Percentiles rank a stretch among this genome's conserved stretches.
Conservation (phyloP, 2,329 filamentous ascomycete species). For the Aspergillus eucalypticola region DNA sequence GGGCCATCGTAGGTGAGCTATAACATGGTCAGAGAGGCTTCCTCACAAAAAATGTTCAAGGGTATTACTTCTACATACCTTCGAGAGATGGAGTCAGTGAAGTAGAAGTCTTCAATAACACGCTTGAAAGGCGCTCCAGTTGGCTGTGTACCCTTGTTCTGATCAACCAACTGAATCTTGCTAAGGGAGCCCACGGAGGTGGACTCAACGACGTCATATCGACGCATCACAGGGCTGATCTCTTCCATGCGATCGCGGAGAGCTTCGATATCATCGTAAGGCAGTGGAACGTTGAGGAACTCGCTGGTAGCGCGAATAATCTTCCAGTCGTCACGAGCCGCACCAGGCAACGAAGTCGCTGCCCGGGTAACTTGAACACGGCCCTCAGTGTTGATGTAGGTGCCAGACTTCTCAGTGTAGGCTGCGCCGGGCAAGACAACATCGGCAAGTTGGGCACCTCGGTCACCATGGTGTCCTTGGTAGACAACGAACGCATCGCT, state of each 20-base stretch:
- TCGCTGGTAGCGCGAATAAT: conserved; percentile 91
- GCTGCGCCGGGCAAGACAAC: conserved; percentile 90
- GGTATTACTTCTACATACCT: conserved; percentile 61
- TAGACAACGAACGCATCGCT: conserved; percentile 97
- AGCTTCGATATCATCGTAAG: conserved; percentile 88
- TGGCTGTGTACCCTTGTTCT: conserved; percentile 85
- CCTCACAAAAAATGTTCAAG: background rate
- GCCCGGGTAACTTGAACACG: conserved; percentile 91
- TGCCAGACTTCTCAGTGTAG: conserved; percentile 95
- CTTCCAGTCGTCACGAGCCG: conserved; percentile 96
- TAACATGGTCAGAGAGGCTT: conserved; percentile 17
- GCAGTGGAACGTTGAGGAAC: conserved; percentile 81
- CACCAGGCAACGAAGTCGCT: conserved; percentile 84
- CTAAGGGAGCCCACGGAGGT: conserved; percentile 72
- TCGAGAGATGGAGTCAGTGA: conserved; percentile 94
- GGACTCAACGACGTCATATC: conserved; percentile 89
- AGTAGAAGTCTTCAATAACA: conserved; percentile 94
- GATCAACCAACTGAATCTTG: conserved; percentile 93
- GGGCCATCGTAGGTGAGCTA: conserved; percentile 97
- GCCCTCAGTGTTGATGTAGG: conserved; percentile 97
- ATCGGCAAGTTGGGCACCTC: conserved; percentile 87
- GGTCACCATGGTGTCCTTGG: conserved; percentile 96
- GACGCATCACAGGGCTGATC: conserved; percentile 84
- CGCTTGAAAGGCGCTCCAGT: conserved; percentile 75
- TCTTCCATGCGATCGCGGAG: conserved; percentile 92